Base-by-base conservation (phyloP, 2,329 filamentous ascomycete species). In the Arthrobotrys musiformis region DNA sequence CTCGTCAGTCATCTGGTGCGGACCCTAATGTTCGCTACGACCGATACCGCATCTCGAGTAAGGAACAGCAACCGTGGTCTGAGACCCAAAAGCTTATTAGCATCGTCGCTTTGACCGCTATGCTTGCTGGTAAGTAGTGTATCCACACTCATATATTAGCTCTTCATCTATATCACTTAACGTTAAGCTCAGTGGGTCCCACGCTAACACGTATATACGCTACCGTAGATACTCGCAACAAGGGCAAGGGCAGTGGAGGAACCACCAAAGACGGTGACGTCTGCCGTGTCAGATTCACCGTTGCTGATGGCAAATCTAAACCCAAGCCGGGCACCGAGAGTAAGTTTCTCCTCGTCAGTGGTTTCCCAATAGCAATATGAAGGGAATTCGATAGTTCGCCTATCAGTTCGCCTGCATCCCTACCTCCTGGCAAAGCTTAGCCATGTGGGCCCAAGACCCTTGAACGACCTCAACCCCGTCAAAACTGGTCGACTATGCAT, bases 31-130 rank as follows among this genome's bases (percentile, higher is more conserved):
- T 56, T 13, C 73, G 73, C 9, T 77, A 77, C 17, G 73, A 77
- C 22, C 66, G 66, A 13, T 77, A 77, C 17, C 64, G 66, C 4
- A 77, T 77, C 24, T 70, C 66, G 9, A 70, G 66, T 3, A 70
- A 77, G 15, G 22, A 60, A n/a, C 66, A 70, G 24, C 48, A 77
- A 42, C 22, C 48, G 6, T 70, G 58, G 73, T 77, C 73, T 1
- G 66, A 77, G n/a, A 61, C 73, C 9, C 44, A 40, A 7, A 70
- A 66, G 37, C 30, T 77, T 26, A 8, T 77, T 11, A 70, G 66
- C 37, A 77, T 77, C 17, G 73, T 66, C 17, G 73, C 73, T 17
- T 54, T 77, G 42, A 77, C 66, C 5, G 73, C 73, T 11, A 70
- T 77, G 73, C 66, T 77, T 3, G 40, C 64, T 22, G 73, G 73